Evolutionary conservation across 2,329 filamentous ascomycete species (phyloP).

Genomic region (Lasiodiplodia citricola): DNA sequence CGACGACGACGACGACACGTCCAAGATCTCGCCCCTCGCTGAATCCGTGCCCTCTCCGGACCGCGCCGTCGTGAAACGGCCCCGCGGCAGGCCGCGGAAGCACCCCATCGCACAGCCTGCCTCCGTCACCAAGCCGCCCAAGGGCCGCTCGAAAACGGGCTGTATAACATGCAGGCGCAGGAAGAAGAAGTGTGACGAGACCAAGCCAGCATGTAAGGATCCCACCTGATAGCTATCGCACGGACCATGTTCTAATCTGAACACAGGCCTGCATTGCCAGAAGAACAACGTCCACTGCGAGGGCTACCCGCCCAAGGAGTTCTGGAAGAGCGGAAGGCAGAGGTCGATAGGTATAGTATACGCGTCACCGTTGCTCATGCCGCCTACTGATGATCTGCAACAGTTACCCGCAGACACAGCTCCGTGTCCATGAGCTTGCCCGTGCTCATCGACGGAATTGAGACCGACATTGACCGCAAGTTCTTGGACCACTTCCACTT

Average conservation of each 20-base stretch:
- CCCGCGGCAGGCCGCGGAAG: slow-evolving; percentile 80
- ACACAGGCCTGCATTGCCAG: slow-evolving; percentile 72
- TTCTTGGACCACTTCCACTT: slow-evolving; percentile 85
- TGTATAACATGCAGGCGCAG: slow-evolving; percentile 65
- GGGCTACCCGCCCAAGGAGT: slow-evolving; percentile 83
- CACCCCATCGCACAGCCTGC: slow-evolving; percentile 69
- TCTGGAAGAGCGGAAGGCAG: slow-evolving; percentile 87
- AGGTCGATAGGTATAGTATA: slow-evolving; percentile 62
- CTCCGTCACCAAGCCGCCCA: slow-evolving; percentile 71
- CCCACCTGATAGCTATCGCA: neutral
- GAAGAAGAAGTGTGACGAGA: slow-evolving; percentile 66
- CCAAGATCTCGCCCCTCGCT: slow-evolving; percentile 41
- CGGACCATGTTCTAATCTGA: neutral
- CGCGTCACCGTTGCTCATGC: neutral
- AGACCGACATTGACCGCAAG: slow-evolving; percentile 77
- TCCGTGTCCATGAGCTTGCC: slow-evolving; percentile 50
- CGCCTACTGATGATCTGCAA: neutral
- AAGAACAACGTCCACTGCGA: slow-evolving; percentile 94
- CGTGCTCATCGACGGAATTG: slow-evolving; percentile 77
- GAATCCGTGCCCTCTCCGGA: slow-evolving; percentile 39
- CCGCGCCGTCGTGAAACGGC: slow-evolving; percentile 45
- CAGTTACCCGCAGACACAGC: slow-evolving; percentile 19
- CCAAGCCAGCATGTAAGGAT: slow-evolving; percentile 50
- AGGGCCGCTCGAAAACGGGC: slow-evolving; percentile 68
- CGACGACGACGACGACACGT: slow-evolving; percentile 50